Evolutionary conservation across 2,329 filamentous ascomycete genomes (phyloP), one percentile per base, ranked within the genome.

Genomic region (Aspergillus texensis): DNA sequence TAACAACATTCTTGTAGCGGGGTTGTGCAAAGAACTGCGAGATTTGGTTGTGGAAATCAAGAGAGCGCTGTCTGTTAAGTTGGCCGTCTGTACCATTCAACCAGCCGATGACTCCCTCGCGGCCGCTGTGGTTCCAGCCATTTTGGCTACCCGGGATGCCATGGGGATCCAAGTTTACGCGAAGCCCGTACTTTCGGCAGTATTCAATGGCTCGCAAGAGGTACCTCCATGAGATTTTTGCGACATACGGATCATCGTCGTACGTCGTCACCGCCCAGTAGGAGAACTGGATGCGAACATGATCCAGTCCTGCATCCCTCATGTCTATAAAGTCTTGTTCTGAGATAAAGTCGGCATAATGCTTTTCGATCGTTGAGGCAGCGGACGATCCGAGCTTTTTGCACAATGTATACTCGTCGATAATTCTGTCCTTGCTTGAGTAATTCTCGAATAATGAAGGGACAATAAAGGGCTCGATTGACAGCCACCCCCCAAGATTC

Each of bases 51-150:
- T 99, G 95, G 45, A 98, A 84, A 63, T 96, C 93, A 21, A 97
- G 86, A 1, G 92, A 92, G 41, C 94, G 88, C 71, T 96, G 86
- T 0, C 85, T 90, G 75, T 97, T 97, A 16, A 88, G 77, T 1
- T 85, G 83, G 12, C 95, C 94, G 72, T 97, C 84, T 0, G 92
- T 90, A n/a, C 95, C 95, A 71, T 95, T 95, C 45, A 98, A 81
- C 95, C 95, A 99, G 30, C 88, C 85, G 67, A 98, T 94, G 1
- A 79, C 65, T 1, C 95, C 94, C 75, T 91, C 89, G 11, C 89
- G 88, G 0, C 95, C 95, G 70, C 92, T 96, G 78, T 99, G 95
- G 72, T 97, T 97, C 94, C 94, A 98, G 2, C 95, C 95, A 72
- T 99, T 99, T 74, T 98, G 95, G 65, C 91, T 94, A 0, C 95